phyloP scores from a whole-genome alignment of 805 yeast genomes.

The Yarrowia osloensis region DNA sequence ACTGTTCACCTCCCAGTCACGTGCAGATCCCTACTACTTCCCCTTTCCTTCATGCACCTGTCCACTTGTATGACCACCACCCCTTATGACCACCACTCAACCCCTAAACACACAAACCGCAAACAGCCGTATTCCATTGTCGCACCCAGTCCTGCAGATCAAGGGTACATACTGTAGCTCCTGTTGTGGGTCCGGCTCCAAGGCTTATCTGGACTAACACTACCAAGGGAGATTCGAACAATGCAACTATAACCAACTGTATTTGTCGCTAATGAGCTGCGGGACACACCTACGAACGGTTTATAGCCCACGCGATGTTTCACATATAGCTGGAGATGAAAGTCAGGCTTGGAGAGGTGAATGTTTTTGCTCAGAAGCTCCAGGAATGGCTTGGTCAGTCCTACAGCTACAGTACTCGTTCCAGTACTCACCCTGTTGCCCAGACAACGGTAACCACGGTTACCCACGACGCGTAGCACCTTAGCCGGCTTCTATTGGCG shows the following conservation, averaged over 20 bases:
- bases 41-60: too few species aligned
- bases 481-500: too few species aligned
- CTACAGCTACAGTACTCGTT: too few species aligned
- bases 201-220: neutral
- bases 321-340: too few species aligned
- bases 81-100: too few species aligned
- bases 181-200: neutral
- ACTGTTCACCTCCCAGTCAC: too few species aligned
- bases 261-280: neutral
- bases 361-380: too few species aligned
- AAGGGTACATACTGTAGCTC: neutral
- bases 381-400: too few species aligned
- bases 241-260: neutral
- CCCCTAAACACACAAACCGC: neutral
- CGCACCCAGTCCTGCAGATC: neutral
- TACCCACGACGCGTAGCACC: too few species aligned
- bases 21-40: too few species aligned
- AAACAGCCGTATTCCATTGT: neutral
- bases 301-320: neutral
- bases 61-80: too few species aligned
- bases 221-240: constrained; percentile 2
- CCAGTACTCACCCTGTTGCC: neutral
- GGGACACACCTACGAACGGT: neutral
- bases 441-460: neutral
- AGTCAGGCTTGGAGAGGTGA: too few species aligned